Conservation (phyloP, 768 basidiomycete species). For the Cyclocybe aegerita region DNA sequence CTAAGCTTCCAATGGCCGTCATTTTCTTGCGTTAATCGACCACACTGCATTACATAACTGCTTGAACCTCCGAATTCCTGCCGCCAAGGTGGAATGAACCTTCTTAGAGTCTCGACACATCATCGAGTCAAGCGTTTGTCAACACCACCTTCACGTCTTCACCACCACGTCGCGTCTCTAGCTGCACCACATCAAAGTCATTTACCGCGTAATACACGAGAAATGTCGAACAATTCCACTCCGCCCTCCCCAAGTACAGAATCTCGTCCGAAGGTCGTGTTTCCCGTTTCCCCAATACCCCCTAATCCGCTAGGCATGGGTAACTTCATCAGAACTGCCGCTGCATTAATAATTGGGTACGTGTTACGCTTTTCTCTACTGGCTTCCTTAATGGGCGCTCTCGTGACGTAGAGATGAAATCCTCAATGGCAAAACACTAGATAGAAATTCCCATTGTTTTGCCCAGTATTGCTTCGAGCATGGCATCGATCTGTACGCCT, state of each 20-base stretch:
- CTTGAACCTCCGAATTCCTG: neutral
- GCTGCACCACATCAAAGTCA: neutral
- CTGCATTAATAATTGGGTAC: slow-evolving; percentile 75
- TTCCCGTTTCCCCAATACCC: slow-evolving; percentile 57
- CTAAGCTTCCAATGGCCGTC: neutral
- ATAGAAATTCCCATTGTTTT: slow-evolving; percentile 83
- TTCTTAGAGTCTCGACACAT: slow-evolving; percentile 10
- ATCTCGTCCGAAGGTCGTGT: slow-evolving; percentile 26
- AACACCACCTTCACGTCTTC: neutral
- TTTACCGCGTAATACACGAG: slow-evolving; percentile 1
- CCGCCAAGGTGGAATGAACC: slow-evolving; percentile 14
- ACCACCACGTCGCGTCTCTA: neutral
- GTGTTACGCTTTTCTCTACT: slow-evolving; percentile 12
- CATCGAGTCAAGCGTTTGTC: slow-evolving; percentile 6
- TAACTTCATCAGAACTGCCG: slow-evolving; percentile 70
- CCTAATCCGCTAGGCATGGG: slow-evolving; percentile 70
- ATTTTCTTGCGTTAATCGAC: neutral
- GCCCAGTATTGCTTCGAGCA: slow-evolving; percentile 88
- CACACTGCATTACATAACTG: too few relatives aligned
- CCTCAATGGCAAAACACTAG: slow-evolving; percentile 87
- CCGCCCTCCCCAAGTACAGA: slow-evolving; percentile 23
- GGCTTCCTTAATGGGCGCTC: neutral
- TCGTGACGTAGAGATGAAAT: slow-evolving; percentile 72
- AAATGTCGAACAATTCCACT: slow-evolving; percentile 12
- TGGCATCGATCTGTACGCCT: slow-evolving; percentile 70